These are phyloP conservation scores for Psidium friedrichsthalianum DNA, from an alignment of 345 rosid species.

Conservation along the genomic window DNA sequence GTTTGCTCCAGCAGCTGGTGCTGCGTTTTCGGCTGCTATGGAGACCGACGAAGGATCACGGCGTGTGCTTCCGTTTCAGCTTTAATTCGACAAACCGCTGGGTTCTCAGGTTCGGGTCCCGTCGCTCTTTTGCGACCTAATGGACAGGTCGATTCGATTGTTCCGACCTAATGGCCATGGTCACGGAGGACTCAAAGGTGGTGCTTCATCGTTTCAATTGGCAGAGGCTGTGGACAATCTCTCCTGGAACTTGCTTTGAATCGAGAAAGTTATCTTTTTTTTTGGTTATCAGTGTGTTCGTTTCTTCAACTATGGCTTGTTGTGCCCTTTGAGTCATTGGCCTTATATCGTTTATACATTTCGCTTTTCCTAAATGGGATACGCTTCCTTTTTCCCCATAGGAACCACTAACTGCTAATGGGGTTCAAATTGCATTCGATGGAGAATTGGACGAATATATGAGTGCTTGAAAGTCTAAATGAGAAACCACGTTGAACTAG, in stretches of 20 bases:
- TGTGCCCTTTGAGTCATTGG: too few relatives aligned
- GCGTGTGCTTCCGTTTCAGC: neutral
- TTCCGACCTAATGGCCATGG: slow-evolving; percentile 55
- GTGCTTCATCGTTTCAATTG: slow-evolving; percentile 87
- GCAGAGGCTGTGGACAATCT: slow-evolving; percentile 80
- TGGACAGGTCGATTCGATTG: neutral
- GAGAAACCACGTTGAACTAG: too few relatives aligned
- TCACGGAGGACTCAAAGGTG: slow-evolving; percentile 68
- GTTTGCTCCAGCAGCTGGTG: neutral
- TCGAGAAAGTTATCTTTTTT: too few relatives aligned
- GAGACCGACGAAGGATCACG: neutral
- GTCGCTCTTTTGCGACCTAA: neutral
- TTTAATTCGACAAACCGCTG: neutral
- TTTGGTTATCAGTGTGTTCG: too few relatives aligned
- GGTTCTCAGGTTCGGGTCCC: neutral
- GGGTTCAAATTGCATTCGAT: too few relatives aligned
- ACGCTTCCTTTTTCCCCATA: too few relatives aligned
- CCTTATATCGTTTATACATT: too few relatives aligned
- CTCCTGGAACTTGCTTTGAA: slow-evolving; percentile 37
- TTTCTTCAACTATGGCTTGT: too few relatives aligned
- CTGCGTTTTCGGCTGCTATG: neutral
- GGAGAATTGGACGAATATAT: too few relatives aligned
- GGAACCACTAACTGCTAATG: too few relatives aligned
- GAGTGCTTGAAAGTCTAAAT: too few relatives aligned
- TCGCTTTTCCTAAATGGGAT: too few relatives aligned